Evolutionary conservation across 2,329 filamentous ascomycete genomes (phyloP).

Genomic region (Onygena corvina): DNA sequence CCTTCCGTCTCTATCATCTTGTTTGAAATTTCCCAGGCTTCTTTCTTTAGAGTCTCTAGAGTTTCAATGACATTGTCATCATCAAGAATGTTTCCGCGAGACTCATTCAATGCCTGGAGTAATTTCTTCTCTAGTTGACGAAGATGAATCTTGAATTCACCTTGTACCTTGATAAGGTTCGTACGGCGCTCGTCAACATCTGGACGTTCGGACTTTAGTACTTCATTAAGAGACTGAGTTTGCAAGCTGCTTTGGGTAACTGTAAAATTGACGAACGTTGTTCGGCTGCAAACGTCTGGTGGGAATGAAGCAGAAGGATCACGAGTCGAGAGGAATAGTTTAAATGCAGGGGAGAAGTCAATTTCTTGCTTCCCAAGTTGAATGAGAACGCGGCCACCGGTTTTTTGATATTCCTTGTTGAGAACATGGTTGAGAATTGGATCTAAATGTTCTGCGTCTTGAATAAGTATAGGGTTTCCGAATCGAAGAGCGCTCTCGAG

Average conservation of each 20-base stretch:
- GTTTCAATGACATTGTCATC: constrained; percentile 98
- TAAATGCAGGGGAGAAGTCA: constrained; percentile 95
- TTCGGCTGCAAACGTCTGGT: constrained; percentile 93
- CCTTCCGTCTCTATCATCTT: constrained; percentile 97
- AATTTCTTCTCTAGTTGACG: constrained; percentile 89
- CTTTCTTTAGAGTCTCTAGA: constrained; percentile 91
- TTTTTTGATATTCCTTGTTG: constrained; percentile 99
- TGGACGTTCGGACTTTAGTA: constrained; percentile 91
- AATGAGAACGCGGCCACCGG: constrained; percentile 91
- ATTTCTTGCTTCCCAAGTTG: constrained; percentile 98
- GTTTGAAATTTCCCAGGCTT: constrained; percentile 85
- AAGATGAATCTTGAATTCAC: constrained; percentile 97
- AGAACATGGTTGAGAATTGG: constrained; percentile 96
- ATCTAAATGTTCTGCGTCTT: constrained; percentile 93
- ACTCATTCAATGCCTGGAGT: constrained; percentile 90
- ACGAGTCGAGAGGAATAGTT: constrained; percentile 83
- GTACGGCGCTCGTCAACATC: constrained; percentile 93
- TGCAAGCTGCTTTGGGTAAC: constrained; percentile 98
- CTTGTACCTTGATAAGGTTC: constrained; percentile 96
- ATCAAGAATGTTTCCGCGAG: constrained; percentile 91
- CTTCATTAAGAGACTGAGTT: constrained; percentile 93
- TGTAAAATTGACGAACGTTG: constrained; percentile 98
- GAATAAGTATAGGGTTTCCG: constrained; percentile 95
- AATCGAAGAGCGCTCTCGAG: constrained; percentile 93
- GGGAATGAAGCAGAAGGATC: constrained; percentile 94